Evolutionary conservation across 2,329 filamentous ascomycete genomes (phyloP).

Genomic region (Colletotrichum noveboracense): DNA sequence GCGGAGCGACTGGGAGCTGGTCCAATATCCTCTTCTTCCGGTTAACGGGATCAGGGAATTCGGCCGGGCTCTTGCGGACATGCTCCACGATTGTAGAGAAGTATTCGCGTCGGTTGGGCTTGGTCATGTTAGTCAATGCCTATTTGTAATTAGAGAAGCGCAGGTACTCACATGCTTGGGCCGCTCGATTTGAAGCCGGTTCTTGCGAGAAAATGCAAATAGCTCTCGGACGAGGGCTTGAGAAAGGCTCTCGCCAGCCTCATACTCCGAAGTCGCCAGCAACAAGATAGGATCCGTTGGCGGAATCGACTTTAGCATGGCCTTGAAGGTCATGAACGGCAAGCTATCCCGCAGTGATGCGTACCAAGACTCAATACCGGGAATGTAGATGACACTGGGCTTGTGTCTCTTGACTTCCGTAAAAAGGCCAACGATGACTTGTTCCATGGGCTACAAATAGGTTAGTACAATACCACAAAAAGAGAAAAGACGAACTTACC

Average conservation of each 20-base stretch:
- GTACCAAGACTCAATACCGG: slow-evolving; percentile 89
- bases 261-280: slow-evolving; percentile 81
- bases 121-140: slow-evolving; percentile 29
- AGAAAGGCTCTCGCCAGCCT: slow-evolving; percentile 59
- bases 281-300: slow-evolving; percentile 90
- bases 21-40: slow-evolving; percentile 88
- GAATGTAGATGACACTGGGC: slow-evolving; percentile 94
- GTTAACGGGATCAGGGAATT: slow-evolving; percentile 86
- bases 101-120: slow-evolving; percentile 75
- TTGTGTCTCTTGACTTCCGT: slow-evolving; percentile 93
- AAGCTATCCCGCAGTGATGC: slow-evolving; percentile 64
- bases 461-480: slow-evolving; percentile 5
- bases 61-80: slow-evolving; percentile 77
- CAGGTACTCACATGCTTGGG: slow-evolving; percentile 63
- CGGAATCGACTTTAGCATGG: slow-evolving; percentile 81
- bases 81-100: slow-evolving; percentile 78
- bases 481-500: slow-evolving; percentile 47
- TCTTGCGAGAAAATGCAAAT: slow-evolving; percentile 85
- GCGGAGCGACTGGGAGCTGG: slow-evolving; percentile 75
- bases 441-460: slow-evolving; percentile 69
- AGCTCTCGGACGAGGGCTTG: slow-evolving; percentile 73
- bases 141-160: not conserved
- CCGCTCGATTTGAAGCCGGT: slow-evolving; percentile 71
- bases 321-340: slow-evolving; percentile 80
- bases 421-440: slow-evolving; percentile 89